A percentile compares a stretch with the other conserved stretches of the same genome.
phyloP scores from a whole-genome alignment of 805 yeast species.

The Cyberlindnera xishuangbannaensis region DNA sequence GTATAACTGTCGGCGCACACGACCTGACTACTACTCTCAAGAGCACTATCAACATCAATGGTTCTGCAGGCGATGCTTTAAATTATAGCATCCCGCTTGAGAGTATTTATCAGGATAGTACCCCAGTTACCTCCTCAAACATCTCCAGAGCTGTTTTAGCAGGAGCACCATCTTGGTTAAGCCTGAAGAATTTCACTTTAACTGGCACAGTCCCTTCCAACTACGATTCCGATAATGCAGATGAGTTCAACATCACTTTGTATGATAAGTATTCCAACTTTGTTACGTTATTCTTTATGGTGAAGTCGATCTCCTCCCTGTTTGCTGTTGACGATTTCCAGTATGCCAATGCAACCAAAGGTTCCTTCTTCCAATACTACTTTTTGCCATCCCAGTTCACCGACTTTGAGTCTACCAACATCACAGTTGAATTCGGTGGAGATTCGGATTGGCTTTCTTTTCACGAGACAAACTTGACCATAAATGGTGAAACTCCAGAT shows the following conservation, averaged over 20 bases:
- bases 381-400: constrained; percentile 53
- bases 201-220: constrained; percentile 52
- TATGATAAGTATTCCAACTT: constrained; percentile 56
- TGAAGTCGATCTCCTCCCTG: constrained; percentile 46
- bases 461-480: constrained; percentile 53
- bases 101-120: constrained; percentile 60
- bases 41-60: constrained; percentile 53
- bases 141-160: constrained; percentile 46
- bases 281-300: constrained; percentile 50
- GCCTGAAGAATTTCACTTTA: constrained; percentile 38
- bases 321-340: constrained; percentile 51
- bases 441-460: constrained; percentile 61
- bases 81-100: constrained; percentile 55
- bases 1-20: constrained; percentile 83
- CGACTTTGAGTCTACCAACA: constrained; percentile 41
- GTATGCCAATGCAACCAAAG: constrained; percentile 63
- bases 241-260: constrained; percentile 47
- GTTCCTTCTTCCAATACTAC: constrained; percentile 51
- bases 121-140: constrained; percentile 39
- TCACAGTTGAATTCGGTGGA: constrained; percentile 38
- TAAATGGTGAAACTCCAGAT: constrained; percentile 61
- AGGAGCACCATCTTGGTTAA: constrained; percentile 57
- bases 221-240: constrained; percentile 28
- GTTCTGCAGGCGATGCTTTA: constrained; percentile 55
- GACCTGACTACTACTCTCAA: constrained; percentile 63